Percentiles rank a stretch among this genome's conserved stretches.
These are phyloP conservation scores for Starmerella apicola DNA, from an alignment of 805 yeast species.

Conservation along the genomic window DNA sequence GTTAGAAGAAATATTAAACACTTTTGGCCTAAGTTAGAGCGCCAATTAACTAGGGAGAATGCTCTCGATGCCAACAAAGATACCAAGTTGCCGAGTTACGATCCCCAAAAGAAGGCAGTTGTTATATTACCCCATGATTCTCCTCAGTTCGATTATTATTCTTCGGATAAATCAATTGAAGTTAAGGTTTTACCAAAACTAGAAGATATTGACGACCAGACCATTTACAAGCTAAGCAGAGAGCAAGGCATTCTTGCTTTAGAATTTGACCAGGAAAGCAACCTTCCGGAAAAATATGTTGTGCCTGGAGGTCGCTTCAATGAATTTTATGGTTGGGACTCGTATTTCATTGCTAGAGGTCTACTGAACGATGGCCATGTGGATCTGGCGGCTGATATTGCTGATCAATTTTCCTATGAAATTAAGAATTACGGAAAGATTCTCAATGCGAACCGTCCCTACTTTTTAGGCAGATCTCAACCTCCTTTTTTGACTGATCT, in stretches of 20 bases:
- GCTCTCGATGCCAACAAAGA: slow-evolving; percentile 9
- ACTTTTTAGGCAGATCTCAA: slow-evolving; percentile 83
- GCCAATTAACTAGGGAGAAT: slow-evolving; percentile 10
- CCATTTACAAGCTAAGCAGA: slow-evolving; percentile 58
- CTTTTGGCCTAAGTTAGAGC: slow-evolving; percentile 16
- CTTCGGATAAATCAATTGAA: slow-evolving; percentile 32
- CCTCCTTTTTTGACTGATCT: slow-evolving; percentile 95
- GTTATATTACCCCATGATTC: slow-evolving; percentile 6
- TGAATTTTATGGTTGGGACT: slow-evolving; percentile 97
- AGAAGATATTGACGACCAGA: slow-evolving; percentile 55
- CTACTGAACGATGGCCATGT: slow-evolving; percentile 51
- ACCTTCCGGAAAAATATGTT: slow-evolving; percentile 64
- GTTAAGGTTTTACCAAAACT: slow-evolving; percentile 62
- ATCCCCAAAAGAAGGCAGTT: neutral
- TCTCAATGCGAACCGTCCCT: slow-evolving; percentile 84
- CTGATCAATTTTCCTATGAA: slow-evolving; percentile 82
- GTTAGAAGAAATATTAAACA: slow-evolving; percentile 1
- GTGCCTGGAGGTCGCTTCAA: slow-evolving; percentile 98
- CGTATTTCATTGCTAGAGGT: slow-evolving; percentile 84
- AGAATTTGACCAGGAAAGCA: slow-evolving; percentile 45
- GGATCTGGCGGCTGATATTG: slow-evolving; percentile 77
- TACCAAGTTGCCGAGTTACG: slow-evolving; percentile 9
- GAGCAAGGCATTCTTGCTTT: slow-evolving; percentile 79
- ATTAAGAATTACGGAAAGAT: slow-evolving; percentile 84
- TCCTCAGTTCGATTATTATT: slow-evolving; percentile 6